A percentile compares a stretch with the other conserved stretches of the same genome.
These are phyloP conservation scores for Coniochaeta ligniaria DNA, from an alignment of 2,329 filamentous ascomycete species.

Conservation along the genomic window DNA sequence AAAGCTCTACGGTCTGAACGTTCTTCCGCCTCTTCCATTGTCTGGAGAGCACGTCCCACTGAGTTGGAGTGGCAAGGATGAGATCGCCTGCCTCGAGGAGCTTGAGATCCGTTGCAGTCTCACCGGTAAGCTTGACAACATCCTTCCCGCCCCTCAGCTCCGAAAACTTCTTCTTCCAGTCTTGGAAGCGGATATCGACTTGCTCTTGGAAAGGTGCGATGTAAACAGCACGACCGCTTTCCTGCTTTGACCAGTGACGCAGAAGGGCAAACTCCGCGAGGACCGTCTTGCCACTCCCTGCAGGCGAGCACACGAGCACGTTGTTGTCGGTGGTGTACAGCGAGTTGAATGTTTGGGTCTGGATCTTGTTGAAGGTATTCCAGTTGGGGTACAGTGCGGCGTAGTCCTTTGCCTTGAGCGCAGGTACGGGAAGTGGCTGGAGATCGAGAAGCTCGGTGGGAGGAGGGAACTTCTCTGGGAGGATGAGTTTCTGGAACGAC, in stretches of 20 bases:
- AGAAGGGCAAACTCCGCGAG: slow-evolving; percentile 93
- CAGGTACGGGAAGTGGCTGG: slow-evolving; percentile 82
- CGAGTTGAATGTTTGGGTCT: slow-evolving; percentile 95
- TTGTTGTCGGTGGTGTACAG: slow-evolving; percentile 88
- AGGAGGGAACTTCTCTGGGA: slow-evolving; percentile 91
- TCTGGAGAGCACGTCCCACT: slow-evolving; percentile 93
- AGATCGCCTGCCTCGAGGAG: slow-evolving; percentile 81
- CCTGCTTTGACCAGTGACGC: slow-evolving; percentile 71
- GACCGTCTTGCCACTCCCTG: slow-evolving; percentile 92
- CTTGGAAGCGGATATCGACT: slow-evolving; percentile 70
- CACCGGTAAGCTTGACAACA: slow-evolving; percentile 88
- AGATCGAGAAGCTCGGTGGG: slow-evolving; percentile 89
- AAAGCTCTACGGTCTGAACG: slow-evolving; percentile 79
- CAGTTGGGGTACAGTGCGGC: slow-evolving; percentile 74
- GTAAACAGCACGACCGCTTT: slow-evolving; percentile 78
- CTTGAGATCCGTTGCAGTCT: slow-evolving; percentile 85
- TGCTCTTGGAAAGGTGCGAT: slow-evolving; percentile 92
- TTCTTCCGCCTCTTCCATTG: slow-evolving; percentile 98
- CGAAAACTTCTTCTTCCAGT: slow-evolving; percentile 76
- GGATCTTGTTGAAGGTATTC: slow-evolving; percentile 91
- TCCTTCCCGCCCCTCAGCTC: slow-evolving; percentile 74
- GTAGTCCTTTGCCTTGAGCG: slow-evolving; percentile 80
- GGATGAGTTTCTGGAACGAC: slow-evolving; percentile 88
- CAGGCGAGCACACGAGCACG: slow-evolving; percentile 86
- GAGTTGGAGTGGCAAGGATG: slow-evolving; percentile 82